Percentiles rank a stretch among this genome's conserved stretches.
Conservation (phyloP, 2,329 filamentous ascomycete genomes). For the Atkinsonella hypoxylon region DNA sequence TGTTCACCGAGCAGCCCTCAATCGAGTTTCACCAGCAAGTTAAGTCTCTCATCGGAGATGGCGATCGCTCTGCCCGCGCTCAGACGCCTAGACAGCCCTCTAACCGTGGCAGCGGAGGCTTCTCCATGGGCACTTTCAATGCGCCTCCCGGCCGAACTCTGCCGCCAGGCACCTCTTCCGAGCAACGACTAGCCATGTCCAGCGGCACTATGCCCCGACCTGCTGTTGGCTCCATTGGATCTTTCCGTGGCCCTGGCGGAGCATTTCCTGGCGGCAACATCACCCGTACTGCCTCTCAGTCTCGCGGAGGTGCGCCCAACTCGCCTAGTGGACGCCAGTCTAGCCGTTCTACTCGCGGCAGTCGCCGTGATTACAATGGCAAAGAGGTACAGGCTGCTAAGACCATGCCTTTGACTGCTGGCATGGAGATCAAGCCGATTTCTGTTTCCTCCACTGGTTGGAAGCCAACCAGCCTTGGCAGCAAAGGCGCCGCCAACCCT, state of each 20-base stretch:
- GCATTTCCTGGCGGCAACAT: slow-evolving; percentile 54
- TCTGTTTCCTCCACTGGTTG: slow-evolving; percentile 63
- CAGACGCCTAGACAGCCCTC: slow-evolving; percentile 46
- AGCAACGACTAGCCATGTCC: slow-evolving; percentile 60
- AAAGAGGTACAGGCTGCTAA: slow-evolving; percentile 64
- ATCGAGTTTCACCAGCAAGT: slow-evolving; percentile 87
- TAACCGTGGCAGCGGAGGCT: slow-evolving; percentile 36
- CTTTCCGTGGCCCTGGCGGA: slow-evolving; percentile 31
- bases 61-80: slow-evolving; percentile 45
- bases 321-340: slow-evolving; percentile 52
- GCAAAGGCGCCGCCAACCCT: slow-evolving; percentile 24
- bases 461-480: slow-evolving; percentile 68
- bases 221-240: slow-evolving; percentile 27
- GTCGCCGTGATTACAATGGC: slow-evolving; percentile 47
- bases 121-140: slow-evolving; percentile 62
- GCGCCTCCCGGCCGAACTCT: slow-evolving; percentile 41
- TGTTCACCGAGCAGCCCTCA: slow-evolving; percentile 94
- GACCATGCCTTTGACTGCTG: slow-evolving; percentile 83
- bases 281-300: slow-evolving; percentile 51
- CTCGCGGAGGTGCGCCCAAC: slow-evolving; percentile 48
- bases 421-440: slow-evolving; percentile 72
- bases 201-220: slow-evolving; percentile 37
- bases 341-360: slow-evolving; percentile 50
- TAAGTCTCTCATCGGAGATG: slow-evolving; percentile 76
- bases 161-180: slow-evolving; percentile 65